Evolutionary conservation across 2,329 filamentous ascomycete genomes (phyloP), one percentile per base, ranked within the genome.

Genomic region (Penicillium sp.): DNA sequence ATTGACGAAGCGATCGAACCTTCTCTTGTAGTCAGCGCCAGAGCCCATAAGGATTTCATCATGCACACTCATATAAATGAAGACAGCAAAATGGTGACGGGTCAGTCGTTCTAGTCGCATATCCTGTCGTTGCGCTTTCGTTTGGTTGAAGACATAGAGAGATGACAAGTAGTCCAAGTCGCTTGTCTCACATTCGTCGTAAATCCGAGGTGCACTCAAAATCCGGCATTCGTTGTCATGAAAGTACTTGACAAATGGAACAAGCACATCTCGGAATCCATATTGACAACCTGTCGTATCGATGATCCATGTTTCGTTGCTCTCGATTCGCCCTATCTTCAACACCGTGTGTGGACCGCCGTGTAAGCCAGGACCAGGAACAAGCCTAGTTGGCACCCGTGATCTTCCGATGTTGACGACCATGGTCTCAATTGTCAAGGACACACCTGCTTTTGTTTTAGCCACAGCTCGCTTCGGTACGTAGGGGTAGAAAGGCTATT

Each of bases 11-110:
- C 3, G 21, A 50, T 15, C 48, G 6, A 29, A 7, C 7, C 19
- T 50, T 40, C 4, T 3, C 23, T 29, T 9, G 35, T 21, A 41
- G n/a, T 40, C n/a, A 4, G n/a, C 13, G 15, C 15, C 6, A 31
- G 25, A 41, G 13, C 17, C 37, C 17, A 27, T 13, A 17, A 51
- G 35, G n/a, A 31, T 23, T 13, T 17, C 6, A 23, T 41, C 35
- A 17, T 12, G 13, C n/a, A 42, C 37, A 31, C 7, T 51, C n/a
- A n/a, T 6, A 27, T 15, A 29, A 42, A 51, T 3, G 6, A 23
- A 51, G 37, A 51, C 48, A 2, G 48, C 48, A 31, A 50, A 50
- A 27, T 41, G 48, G 8, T 41, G 37, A 40, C 49, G 49, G 49
- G 37, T 51, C 8, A 29, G 15, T 41, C 49, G 49, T 19, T 51